Percentiles rank a stretch among this genome's conserved stretches.
Evolutionary conservation across 164 flowering plant genomes (phyloP).

Genomic region (Vitis labrusca): DNA sequence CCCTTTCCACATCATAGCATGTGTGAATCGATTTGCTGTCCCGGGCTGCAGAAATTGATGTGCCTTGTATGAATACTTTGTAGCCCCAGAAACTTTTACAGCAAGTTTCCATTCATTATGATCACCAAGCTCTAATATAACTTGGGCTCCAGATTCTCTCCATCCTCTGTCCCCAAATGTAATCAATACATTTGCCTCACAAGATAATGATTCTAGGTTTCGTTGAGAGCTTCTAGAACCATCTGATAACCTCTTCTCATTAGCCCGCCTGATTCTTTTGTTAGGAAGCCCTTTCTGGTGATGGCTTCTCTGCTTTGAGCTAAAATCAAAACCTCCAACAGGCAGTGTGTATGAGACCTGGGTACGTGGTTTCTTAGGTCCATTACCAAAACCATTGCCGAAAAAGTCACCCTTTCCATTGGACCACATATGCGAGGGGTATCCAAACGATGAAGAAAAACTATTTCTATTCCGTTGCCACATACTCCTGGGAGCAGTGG

Average conservation of each 20-base stretch:
- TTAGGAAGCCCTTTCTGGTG: conserved; percentile 48
- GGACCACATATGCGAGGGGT: conserved; percentile 49
- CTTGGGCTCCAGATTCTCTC: conserved; percentile 80
- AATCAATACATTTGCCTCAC: conserved; percentile 79
- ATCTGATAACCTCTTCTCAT: conserved; percentile 45
- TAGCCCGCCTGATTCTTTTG: conserved; percentile 59
- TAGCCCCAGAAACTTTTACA: conserved; percentile 65
- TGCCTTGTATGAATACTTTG: conserved; percentile 77
- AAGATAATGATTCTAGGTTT: conserved; percentile 50
- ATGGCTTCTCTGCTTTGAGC: conserved; percentile 51
- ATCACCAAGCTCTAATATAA: conserved; percentile 69
- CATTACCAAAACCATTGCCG: conserved; percentile 49
- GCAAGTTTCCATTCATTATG: conserved; percentile 85
- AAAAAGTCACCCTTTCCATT: conserved; percentile 48
- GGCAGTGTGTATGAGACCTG: conserved; percentile 78
- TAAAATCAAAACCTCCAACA: conserved; percentile 46
- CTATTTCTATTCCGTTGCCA: conserved; percentile 46
- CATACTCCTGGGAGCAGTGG: conserved; percentile 67
- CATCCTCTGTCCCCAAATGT: conserved; percentile 76
- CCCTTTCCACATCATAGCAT: conserved; percentile 99
- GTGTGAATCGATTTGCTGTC: conserved; percentile 81
- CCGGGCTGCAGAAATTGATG: conserved; percentile 90
- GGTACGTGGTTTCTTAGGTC: conserved; percentile 77
- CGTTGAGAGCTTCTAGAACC: conserved; percentile 46
- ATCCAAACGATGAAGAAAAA: conserved; percentile 45